Evolutionary conservation across 345 rosid species (phyloP), one percentile per base, ranked within the genome.

Genomic region (Brassica rapa): DNA sequence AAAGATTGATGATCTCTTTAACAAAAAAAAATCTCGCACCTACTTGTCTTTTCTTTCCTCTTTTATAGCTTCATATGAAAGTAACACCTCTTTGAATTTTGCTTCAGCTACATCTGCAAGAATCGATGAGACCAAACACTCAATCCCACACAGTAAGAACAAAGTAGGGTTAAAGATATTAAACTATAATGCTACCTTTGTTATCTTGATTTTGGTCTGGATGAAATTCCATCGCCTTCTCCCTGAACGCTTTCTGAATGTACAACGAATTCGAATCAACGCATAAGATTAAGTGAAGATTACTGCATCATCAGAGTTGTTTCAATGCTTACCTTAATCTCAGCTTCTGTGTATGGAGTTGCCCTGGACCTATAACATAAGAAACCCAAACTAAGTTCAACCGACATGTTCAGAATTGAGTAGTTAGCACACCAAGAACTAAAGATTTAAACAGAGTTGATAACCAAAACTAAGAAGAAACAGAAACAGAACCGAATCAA

Each of bases 121-220:
- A 80, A 4, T 57, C 27, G 11, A 77, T 68, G 27, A 68, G 35
- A 59, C 60, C 5, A 41, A 0, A 4, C 4, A 3, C 70, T 51
- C 64, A 35, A 62, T 24, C 32, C n/a, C n/a, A 62, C 32, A 7
- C 9, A 14, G 43, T 24, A 23, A 46, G 12, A 59, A 12, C 23
- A 57, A 30, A 66, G 41, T 41, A 57, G 15, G 7, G 41, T 65
- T 27, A 53, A 29, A 30, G 27, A 56, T 41, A 8, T 14, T 21
- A 59, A 37, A 33, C 68, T 16, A 2, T 16, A 64, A 64, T n/a
- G n/a, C 19, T 9, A 91, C 98, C 93, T 90, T 90, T 95, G 81
- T 93, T 87, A 80, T 86, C 86, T 67, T 90, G 97, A 87, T 95
- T 93, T 84, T 95, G 98, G 83, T 95, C 98, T 0, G 99, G 99